phyloP scores from a whole-genome alignment of 2,329 filamentous ascomycete species.

The Teratosphaeria epicoccoides region DNA sequence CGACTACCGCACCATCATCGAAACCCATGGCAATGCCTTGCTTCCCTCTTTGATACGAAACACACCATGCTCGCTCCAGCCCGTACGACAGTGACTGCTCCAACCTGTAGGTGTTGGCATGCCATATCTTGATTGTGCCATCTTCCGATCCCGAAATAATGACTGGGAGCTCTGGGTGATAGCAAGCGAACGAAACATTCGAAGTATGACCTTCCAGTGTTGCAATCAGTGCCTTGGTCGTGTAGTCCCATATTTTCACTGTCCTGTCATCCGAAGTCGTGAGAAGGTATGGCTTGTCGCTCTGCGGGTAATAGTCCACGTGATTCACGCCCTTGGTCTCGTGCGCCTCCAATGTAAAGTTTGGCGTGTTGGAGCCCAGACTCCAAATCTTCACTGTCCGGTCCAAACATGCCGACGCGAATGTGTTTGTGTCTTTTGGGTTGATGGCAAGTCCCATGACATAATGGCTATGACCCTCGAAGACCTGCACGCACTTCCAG shows the following conservation, averaged over 20 bases:
- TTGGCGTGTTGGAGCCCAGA: constrained; percentile 82
- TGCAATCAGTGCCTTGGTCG: constrained; percentile 91
- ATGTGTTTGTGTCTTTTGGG: constrained; percentile 69
- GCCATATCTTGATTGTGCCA: constrained; percentile 95
- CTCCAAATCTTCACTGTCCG: constrained; percentile 98
- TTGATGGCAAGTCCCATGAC: constrained; percentile 97
- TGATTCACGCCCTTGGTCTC: constrained; percentile 97
- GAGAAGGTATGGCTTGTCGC: constrained; percentile 72
- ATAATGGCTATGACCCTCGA: constrained; percentile 92
- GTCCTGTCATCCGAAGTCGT: constrained; percentile 95
- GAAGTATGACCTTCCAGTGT: constrained; percentile 95
- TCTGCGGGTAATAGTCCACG: constrained; percentile 72
- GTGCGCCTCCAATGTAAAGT: constrained; percentile 93
- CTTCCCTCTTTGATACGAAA: constrained; percentile 86
- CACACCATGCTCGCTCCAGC: constrained; percentile 93
- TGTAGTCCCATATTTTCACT: constrained; percentile 98
- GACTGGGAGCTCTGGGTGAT: constrained; percentile 90
- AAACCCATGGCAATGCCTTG: constrained; percentile 94
- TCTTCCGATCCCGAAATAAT: constrained; percentile 98
- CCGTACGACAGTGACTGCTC: constrained; percentile 96
- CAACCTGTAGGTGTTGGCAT: constrained; percentile 91
- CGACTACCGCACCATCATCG: constrained; percentile 93
- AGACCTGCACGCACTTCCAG: constrained; percentile 96
- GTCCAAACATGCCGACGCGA: constrained; percentile 76
- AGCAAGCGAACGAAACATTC: constrained; percentile 96